These are phyloP conservation scores for Lyophyllum decastes DNA, from an alignment of 768 basidiomycete species.

Conservation along the genomic window DNA sequence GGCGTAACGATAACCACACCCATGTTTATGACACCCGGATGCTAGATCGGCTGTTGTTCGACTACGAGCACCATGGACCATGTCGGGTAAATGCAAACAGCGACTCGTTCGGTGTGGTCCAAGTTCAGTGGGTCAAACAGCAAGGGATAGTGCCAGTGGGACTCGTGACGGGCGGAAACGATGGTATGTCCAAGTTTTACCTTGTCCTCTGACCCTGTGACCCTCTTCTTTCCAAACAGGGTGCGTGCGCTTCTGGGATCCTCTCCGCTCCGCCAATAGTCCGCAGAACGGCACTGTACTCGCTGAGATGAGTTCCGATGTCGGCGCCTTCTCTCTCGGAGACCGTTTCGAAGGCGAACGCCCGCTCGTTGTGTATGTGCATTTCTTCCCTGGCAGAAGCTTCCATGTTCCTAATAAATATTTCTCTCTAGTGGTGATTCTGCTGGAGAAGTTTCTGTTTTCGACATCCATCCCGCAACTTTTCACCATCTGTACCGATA, in stretches of 20 bases:
- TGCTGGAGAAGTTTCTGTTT: conserved; percentile 49
- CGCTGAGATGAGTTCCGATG: conserved; percentile 55
- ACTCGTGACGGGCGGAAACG: conserved; percentile 61
- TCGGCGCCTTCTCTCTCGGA: conserved; percentile 61
- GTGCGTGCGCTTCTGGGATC: conserved; percentile 72
- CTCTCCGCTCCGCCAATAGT: conserved; percentile 38
- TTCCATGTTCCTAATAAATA: neutral
- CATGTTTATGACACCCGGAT: conserved; percentile 68
- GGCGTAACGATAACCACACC: conserved; percentile 55
- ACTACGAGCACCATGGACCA: conserved; percentile 45
- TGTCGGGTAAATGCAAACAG: conserved; percentile 31
- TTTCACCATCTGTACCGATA: conserved; percentile 10
- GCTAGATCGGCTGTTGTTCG: conserved; percentile 44
- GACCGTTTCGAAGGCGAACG: conserved; percentile 52
- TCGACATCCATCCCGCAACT: conserved; percentile 24
- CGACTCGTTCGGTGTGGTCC: conserved; percentile 50
- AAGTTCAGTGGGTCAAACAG: conserved; percentile 54
- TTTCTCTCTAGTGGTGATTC: conserved; percentile 43
- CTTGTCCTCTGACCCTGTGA: neutral
- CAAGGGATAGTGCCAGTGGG: conserved; percentile 36
- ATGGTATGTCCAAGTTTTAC: conserved; percentile 44
- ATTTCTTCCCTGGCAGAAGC: neutral
- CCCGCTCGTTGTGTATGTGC: conserved; percentile 60
- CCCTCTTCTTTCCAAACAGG: conserved; percentile 37
- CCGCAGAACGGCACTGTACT: conserved; percentile 47